Evolutionary conservation across 176 grass and related monocot genomes (phyloP), one percentile per base, ranked within the genome.

Genomic region (Pontederia paniculata): DNA sequence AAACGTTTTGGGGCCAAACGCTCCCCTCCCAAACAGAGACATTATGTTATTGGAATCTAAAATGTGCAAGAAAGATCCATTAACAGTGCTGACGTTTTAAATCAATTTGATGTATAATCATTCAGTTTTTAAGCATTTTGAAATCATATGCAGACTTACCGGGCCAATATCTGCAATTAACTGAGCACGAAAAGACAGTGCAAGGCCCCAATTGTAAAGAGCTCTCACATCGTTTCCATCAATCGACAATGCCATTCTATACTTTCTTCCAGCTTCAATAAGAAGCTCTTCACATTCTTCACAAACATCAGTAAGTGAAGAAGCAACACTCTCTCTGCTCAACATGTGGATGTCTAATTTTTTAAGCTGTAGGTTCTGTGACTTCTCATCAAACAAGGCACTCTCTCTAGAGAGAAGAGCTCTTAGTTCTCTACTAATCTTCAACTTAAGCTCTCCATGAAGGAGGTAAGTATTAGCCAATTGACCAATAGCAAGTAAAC

Each of bases 161-260:
- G 91, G 86, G 81, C 91, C 91, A 14, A 96, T 87, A 74, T 96
- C 91, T 12, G 86, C 77, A 74, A 96, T 84, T 65, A 96, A 73
- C 48, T 96, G 86, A 9, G 77, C 91, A 53, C 79, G 91, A 23
- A 81, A 84, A 50, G 73, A 87, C 37, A 96, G 82, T 8, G 86
- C 86, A 31, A 89, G 68, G 10, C 91, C 86, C 91, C 86, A 96
- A 50, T 89, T 96, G 59, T 96, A 87, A 61, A 96, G 73, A 11
- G 86, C 82, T 71, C 89, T 89, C 72, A 70, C 64, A 0, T 96
- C 91, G 66, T 21, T 72, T 0, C 76, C 54, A 87, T 96, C 86
- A 74, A 89, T 84, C 0, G 78, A 70, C 42, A 96, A 72, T 12
- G 85, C 91, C 62, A 54, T 81, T 69, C 71, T 78, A 62, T 89